Conservation (phyloP, 768 basidiomycete species). For the Lactarius deliciosus region DNA sequence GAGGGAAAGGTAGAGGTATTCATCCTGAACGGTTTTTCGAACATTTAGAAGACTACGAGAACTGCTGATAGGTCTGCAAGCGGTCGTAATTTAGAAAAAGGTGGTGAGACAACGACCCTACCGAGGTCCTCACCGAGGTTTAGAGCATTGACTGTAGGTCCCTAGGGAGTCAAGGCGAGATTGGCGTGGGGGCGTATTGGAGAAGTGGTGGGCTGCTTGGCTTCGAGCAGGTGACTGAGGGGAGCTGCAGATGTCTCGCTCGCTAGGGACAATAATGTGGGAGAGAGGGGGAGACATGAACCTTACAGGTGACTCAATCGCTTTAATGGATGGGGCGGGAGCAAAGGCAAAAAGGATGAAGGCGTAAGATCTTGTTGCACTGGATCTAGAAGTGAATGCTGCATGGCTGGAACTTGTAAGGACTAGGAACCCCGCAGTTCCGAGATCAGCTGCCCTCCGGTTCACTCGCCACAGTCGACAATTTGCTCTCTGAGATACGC, state of each 20-base stretch:
- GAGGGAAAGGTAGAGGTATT: not conserved
- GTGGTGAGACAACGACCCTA: not conserved
- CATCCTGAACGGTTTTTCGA: slow-evolving; percentile 6
- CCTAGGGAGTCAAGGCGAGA: not conserved
- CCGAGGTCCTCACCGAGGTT: slow-evolving; percentile 1
- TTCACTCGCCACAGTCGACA: slow-evolving; percentile 5
- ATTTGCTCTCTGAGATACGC: not conserved
- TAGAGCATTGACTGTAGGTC: not conserved
- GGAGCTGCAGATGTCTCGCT: slow-evolving; percentile 3
- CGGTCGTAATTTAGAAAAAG: not conserved
- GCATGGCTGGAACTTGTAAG: slow-evolving; percentile 8
- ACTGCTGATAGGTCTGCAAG: not conserved
- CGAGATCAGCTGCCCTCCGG: slow-evolving; percentile 26
- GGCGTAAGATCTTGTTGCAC: slow-evolving; percentile 13
- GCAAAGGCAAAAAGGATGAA: slow-evolving; percentile 21
- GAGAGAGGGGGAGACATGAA: slow-evolving; percentile 3
- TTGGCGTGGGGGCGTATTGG: not conserved
- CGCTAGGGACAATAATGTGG: slow-evolving; percentile 6
- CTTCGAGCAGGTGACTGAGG: not conserved
- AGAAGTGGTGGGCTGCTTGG: not conserved
- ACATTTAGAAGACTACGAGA: slow-evolving; percentile 3
- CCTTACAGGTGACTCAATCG: slow-evolving; percentile 8
- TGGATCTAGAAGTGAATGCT: slow-evolving; percentile 21
- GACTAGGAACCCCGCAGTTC: slow-evolving; percentile 20
- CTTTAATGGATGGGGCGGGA: slow-evolving; percentile 24